Evolutionary conservation across 306 rosid species (phyloP), one percentile per base, ranked within the genome.

Genomic region (Sophora flavescens): DNA sequence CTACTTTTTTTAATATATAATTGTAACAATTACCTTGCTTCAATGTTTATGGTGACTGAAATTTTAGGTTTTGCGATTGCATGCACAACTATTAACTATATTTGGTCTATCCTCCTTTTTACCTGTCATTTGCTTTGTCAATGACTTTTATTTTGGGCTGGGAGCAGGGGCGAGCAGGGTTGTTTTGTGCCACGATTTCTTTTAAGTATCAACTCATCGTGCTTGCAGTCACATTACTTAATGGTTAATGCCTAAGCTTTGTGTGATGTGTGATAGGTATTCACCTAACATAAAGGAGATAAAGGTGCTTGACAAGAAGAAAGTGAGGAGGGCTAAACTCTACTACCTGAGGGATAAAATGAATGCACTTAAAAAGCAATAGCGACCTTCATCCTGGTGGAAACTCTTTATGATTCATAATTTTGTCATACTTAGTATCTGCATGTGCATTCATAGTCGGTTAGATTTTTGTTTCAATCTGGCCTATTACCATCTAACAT

Each of bases 221-320:
- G 78, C 8, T 51, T 45, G 47, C 38, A 71, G 33, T 77, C 48
- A 18, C 51, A 14, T 78, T 52, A 74, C 81, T 7, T 32, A 12
- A 6, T 9, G 53, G 35, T 42, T 64, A 22, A 47, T 70, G 47
- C 66, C 66, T 18, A 16, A 74, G 39, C 44, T 57, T 38, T 72
- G 52, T 13, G 41, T 50, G 48, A 58, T 83, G 62, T 59, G 17
- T 91, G 84, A 75, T 81, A 95, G 97, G 90, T 92, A 95, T 84
- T 95, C 97, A 5, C 99, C 99, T n/a, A 95, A 91, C 88, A 92
- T 92, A 81, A 95, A 92, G 91, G 99, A 95, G 88, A 88, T 95
- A 64, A 95, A 88, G 87, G 96, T 95, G 81, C 87, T 95, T 81
- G 97, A 92, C 76, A 95, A 91, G 94, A 92, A 89, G 96, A 92